Evolutionary conservation across 2,329 filamentous ascomycete species (phyloP).

Genomic region (Polytolypa hystricis): DNA sequence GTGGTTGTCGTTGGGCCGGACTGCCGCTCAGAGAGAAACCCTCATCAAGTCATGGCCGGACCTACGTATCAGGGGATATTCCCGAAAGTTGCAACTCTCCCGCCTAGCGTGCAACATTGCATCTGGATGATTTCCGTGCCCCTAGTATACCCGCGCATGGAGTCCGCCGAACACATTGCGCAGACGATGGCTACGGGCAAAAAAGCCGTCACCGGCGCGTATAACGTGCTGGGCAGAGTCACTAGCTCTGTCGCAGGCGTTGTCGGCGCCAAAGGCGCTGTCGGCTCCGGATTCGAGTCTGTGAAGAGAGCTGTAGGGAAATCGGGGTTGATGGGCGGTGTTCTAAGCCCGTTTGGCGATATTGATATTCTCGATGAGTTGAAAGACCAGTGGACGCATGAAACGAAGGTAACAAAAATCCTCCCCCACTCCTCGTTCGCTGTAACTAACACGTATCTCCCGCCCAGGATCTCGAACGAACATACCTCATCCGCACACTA

Average conservation of each 20-base stretch:
- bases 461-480: slow-evolving; percentile 72
- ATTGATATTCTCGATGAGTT: slow-evolving; percentile 90
- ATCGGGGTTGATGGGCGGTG: slow-evolving; percentile 85
- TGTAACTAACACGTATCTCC: slow-evolving; percentile 5
- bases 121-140: slow-evolving; percentile 93
- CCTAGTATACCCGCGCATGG: slow-evolving; percentile 78
- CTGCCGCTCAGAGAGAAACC: slow-evolving; percentile 81
- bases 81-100: slow-evolving; percentile 83
- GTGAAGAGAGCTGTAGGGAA: slow-evolving; percentile 97
- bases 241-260: slow-evolving; percentile 92
- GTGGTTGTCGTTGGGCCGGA: slow-evolving; percentile 85
- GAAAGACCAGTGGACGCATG: slow-evolving; percentile 95
- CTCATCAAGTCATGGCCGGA: slow-evolving; percentile 84
- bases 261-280: slow-evolving; percentile 86
- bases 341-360: slow-evolving; percentile 92
- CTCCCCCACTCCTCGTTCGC: not conserved
- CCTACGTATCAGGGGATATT: slow-evolving; percentile 96
- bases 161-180: slow-evolving; percentile 81
- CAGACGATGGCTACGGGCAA: slow-evolving; percentile 90
- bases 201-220: slow-evolving; percentile 90
- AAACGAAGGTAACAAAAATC: slow-evolving; percentile 57
- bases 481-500: slow-evolving; percentile 88
- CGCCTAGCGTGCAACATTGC: slow-evolving; percentile 89
- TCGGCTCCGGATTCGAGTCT: slow-evolving; percentile 82
- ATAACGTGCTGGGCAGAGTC: slow-evolving; percentile 91